A percentile compares a stretch with the other conserved stretches of the same genome.
Conservation (phyloP, 257 asterid genomes). For the Solanum appendiculatum region DNA sequence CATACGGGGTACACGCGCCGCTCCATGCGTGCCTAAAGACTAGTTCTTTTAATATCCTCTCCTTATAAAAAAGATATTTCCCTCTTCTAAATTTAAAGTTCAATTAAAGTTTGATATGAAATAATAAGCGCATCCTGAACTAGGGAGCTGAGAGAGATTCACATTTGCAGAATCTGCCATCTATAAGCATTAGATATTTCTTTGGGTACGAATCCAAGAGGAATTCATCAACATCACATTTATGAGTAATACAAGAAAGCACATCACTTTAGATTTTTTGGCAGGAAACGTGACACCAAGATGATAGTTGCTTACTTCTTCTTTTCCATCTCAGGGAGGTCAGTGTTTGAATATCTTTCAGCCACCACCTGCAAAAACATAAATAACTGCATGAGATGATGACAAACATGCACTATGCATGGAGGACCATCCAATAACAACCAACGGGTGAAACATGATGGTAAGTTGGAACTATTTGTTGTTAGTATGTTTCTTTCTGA, state of each 20-base stretch:
- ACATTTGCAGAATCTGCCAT: neutral
- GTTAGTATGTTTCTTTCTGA: neutral
- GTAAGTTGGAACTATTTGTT: neutral
- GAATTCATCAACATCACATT: neutral
- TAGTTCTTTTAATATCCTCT: neutral
- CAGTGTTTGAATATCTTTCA: conserved; percentile 73
- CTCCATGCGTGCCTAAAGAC: neutral
- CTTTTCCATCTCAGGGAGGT: conserved; percentile 93
- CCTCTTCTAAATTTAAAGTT: neutral
- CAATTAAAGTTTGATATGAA: neutral
- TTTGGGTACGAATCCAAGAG: neutral
- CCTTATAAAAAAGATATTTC: neutral
- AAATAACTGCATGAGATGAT: neutral
- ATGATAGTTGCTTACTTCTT: conserved; percentile 50
- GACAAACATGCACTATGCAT: neutral
- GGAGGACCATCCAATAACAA: neutral
- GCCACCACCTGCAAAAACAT: conserved; percentile 61
- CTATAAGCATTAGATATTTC: neutral
- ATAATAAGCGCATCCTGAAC: neutral
- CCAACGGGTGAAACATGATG: neutral
- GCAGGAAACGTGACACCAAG: neutral
- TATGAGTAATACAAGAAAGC: neutral
- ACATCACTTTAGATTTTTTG: neutral
- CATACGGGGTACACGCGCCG: neutral
- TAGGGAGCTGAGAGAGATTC: neutral